Conservation (phyloP, 306 rosid genomes). For the Styphnolobium japonicum region DNA sequence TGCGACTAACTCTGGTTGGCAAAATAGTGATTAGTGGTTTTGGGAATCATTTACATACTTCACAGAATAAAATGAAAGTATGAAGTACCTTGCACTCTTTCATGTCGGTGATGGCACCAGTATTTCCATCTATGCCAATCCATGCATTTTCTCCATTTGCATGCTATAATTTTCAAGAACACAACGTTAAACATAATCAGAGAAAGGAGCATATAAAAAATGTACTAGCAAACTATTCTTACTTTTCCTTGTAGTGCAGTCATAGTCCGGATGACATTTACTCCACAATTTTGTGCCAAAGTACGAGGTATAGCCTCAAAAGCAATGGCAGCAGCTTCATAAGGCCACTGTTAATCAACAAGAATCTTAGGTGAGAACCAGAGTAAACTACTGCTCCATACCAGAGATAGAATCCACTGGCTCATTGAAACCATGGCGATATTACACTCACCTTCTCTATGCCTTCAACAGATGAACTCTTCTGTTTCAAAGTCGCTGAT, state of each 20-base stretch:
- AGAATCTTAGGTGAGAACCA: conserved; percentile 22
- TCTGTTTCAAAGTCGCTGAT: conserved; percentile 89
- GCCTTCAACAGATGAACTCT: conserved; percentile 94
- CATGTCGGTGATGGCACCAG: conserved; percentile 74
- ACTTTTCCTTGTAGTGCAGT: conserved; percentile 97
- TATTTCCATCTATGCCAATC: conserved; percentile 95
- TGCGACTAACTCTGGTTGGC: background rate
- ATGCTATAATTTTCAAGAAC: conserved; percentile 53
- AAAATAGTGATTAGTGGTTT: background rate
- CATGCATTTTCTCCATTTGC: conserved; percentile 95
- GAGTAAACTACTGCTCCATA: background rate
- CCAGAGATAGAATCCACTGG: background rate
- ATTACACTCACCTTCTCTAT: conserved; percentile 72
- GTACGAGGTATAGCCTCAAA: conserved; percentile 98
- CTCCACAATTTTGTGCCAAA: conserved; percentile 97
- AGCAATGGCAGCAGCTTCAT: conserved; percentile 98
- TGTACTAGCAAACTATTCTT: conserved; percentile 7
- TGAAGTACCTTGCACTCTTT: conserved; percentile 75
- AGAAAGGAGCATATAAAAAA: background rate
- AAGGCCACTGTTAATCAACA: conserved; percentile 80
- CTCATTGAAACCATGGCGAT: background rate
- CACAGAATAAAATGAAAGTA: background rate
- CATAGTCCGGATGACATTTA: conserved; percentile 93
- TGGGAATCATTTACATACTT: background rate
- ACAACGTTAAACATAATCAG: background rate